These are phyloP conservation scores for Malassezia pachydermatis DNA, from an alignment of 1,284 basidiomycete genomes.

Conservation along the genomic window DNA sequence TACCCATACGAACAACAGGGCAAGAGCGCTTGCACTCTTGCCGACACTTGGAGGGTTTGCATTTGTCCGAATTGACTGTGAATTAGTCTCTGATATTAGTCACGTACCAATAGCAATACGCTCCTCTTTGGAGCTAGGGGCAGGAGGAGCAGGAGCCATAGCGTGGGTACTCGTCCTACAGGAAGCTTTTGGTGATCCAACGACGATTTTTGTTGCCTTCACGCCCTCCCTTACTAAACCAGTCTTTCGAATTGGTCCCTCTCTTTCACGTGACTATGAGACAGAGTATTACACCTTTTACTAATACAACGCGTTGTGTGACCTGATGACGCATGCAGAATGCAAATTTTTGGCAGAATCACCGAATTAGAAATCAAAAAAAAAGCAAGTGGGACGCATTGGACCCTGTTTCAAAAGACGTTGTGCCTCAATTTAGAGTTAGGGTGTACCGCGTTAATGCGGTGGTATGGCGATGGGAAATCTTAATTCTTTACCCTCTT, in stretches of 20 bases:
- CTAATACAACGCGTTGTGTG: too few relatives aligned
- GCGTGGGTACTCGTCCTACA: background rate
- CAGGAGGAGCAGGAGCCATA: slow-evolving; percentile 18
- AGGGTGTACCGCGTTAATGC: too few relatives aligned
- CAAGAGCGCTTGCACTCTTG: slow-evolving; percentile 48
- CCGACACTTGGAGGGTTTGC: slow-evolving; percentile 47
- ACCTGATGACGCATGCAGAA: too few relatives aligned
- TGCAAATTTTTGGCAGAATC: too few relatives aligned
- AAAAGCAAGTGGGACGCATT: too few relatives aligned
- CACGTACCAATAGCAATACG: slow-evolving; percentile 42
- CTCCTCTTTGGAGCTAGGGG: slow-evolving; percentile 29
- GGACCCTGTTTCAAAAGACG: too few relatives aligned
- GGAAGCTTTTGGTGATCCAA: background rate
- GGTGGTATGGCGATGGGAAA: too few relatives aligned
- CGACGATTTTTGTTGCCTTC: background rate
- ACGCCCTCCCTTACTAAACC: slow-evolving; percentile 8
- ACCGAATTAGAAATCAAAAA: too few relatives aligned
- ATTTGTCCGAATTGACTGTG: slow-evolving; percentile 44
- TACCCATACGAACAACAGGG: slow-evolving; percentile 46
- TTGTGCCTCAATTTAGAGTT: too few relatives aligned
- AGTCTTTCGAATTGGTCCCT: slow-evolving; percentile 8
- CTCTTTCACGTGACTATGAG: background rate
- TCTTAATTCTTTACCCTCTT: too few relatives aligned
- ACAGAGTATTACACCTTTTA: background rate
- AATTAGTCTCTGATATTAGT: background rate